These are phyloP conservation scores for Lentinus polychrous DNA, from an alignment of 1,284 basidiomycete species.

Conservation along the genomic window DNA sequence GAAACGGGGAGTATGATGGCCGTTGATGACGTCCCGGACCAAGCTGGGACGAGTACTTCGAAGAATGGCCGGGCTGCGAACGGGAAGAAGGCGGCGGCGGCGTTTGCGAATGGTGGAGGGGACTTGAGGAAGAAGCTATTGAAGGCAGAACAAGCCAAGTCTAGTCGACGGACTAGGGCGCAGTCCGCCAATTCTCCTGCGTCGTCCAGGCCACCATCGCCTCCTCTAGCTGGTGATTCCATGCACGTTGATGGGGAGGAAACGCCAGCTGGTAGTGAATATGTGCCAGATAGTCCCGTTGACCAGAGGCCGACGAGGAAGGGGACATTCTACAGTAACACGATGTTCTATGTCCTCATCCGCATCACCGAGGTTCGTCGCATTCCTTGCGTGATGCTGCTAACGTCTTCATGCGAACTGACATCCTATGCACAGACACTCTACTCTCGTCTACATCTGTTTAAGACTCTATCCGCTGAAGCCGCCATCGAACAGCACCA, in stretches of 20 bases:
- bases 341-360: conserved; percentile 88
- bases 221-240: conserved; percentile 19
- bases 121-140: conserved; percentile 77
- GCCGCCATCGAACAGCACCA: conserved; percentile 57
- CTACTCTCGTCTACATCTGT: conserved; percentile 82
- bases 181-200: conserved; percentile 15
- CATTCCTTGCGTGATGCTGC: conserved; percentile 30
- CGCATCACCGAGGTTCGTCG: conserved; percentile 78
- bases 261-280: neutral
- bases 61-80: conserved; percentile 35
- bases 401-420: conserved; percentile 11
- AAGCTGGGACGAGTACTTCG: conserved; percentile 36
- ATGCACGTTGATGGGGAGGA: conserved; percentile 29
- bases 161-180: conserved; percentile 19
- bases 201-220: conserved; percentile 14
- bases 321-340: conserved; percentile 84
- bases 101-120: conserved; percentile 29
- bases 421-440: conserved; percentile 72
- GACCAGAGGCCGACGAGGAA: conserved; percentile 23
- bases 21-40: conserved; percentile 25
- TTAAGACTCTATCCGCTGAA: conserved; percentile 76
- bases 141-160: conserved; percentile 59
- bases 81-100: conserved; percentile 43
- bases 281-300: conserved; percentile 9
- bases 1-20: conserved; percentile 32